phyloP scores from a whole-genome alignment of 1,139 yeast genomes.

The Kluyveromyces marxianus region DNA sequence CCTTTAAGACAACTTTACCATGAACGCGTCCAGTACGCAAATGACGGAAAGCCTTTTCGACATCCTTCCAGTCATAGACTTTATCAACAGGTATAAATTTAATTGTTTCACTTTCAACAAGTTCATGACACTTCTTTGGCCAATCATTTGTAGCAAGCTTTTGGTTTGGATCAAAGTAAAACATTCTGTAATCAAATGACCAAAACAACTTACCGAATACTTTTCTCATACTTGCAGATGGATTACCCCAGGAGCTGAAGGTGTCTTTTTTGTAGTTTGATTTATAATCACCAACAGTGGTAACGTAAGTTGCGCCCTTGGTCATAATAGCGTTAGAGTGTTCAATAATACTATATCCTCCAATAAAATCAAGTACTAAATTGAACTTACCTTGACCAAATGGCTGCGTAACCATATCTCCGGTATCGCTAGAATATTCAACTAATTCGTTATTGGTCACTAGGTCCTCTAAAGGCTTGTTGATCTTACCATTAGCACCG shows the following conservation, averaged over 20 bases:
- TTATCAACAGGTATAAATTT: slow-evolving; percentile 43
- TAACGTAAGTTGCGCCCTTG: slow-evolving; percentile 40
- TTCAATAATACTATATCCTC: slow-evolving; percentile 35
- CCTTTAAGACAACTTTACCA: slow-evolving; percentile 54
- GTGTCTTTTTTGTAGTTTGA: slow-evolving; percentile 32
- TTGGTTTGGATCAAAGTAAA: slow-evolving; percentile 30
- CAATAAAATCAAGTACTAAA: slow-evolving; percentile 42
- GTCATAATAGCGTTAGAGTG: slow-evolving; percentile 30
- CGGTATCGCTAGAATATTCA: slow-evolving; percentile 25
- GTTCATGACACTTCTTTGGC: slow-evolving; percentile 32
- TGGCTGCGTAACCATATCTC: slow-evolving; percentile 21
- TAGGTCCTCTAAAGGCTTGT: slow-evolving; percentile 25
- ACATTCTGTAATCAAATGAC: slow-evolving; percentile 32
- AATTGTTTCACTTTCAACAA: slow-evolving; percentile 38
- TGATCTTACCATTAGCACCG: slow-evolving; percentile 24
- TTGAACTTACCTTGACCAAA: slow-evolving; percentile 35
- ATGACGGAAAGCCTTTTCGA: slow-evolving; percentile 44
- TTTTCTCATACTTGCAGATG: slow-evolving; percentile 35
- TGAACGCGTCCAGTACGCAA: slow-evolving; percentile 46
- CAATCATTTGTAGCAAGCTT: slow-evolving; percentile 27
- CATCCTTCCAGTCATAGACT: slow-evolving; percentile 45
- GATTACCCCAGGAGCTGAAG: slow-evolving; percentile 32
- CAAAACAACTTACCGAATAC: slow-evolving; percentile 30
- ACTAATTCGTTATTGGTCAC: slow-evolving; percentile 21
- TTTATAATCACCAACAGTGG: slow-evolving; percentile 49